Evolutionary conservation across 441 rosid genomes (phyloP).

Genomic region (Aquilaria agallochum): DNA sequence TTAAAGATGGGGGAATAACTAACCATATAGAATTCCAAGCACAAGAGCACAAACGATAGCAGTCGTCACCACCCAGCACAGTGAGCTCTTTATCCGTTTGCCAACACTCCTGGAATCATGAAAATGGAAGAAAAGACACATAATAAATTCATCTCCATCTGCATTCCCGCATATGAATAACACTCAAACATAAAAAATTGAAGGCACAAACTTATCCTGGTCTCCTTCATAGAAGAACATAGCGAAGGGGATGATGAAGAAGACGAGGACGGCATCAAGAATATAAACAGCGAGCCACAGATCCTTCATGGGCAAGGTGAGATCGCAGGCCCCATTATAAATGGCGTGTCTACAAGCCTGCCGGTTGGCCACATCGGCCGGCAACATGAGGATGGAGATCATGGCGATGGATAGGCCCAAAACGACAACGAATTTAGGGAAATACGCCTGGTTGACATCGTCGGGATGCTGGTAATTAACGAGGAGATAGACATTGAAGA

Average conservation of each 20-base stretch:
- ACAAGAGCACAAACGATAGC: constrained; percentile 81
- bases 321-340: constrained; percentile 88
- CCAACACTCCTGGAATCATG: constrained; percentile 62
- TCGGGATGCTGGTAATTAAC: constrained; percentile 98
- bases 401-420: constrained; percentile 82
- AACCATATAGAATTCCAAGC: constrained; percentile 96
- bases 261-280: constrained; percentile 80
- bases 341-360: constrained; percentile 88
- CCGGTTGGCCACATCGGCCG: constrained; percentile 96
- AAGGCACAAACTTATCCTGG: constrained; percentile 81
- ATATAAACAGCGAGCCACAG: constrained; percentile 96
- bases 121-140: background rate
- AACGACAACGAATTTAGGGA: constrained; percentile 94
- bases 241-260: constrained; percentile 94
- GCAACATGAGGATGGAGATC: constrained; percentile 94
- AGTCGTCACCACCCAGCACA: constrained; percentile 76
- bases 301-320: constrained; percentile 94
- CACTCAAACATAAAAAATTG: constrained; percentile 1
- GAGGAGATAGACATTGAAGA: constrained; percentile 91
- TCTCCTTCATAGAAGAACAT: constrained; percentile 99
- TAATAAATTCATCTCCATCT: background rate
- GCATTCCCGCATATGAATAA: background rate
- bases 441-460: constrained; percentile 95
- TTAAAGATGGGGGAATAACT: constrained; percentile 16
- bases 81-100: constrained; percentile 84